Conservation (phyloP, 192 early-diverging fungal species). For the Lobosporangium transversale region DNA sequence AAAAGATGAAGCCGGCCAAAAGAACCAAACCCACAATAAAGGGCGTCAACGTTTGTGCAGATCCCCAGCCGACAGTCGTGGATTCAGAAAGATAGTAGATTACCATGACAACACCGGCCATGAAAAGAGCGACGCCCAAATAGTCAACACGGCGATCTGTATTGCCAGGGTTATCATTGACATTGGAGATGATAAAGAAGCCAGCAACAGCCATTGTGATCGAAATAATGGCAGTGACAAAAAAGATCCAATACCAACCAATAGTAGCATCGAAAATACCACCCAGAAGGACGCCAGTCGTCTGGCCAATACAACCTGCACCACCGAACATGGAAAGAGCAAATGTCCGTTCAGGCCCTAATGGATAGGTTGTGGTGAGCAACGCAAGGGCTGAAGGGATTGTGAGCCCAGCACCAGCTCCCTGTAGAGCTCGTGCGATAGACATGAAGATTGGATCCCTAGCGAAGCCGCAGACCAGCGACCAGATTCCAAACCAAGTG, state of each 20-base stretch:
- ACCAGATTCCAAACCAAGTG: constrained; percentile 39
- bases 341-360: constrained; percentile 39
- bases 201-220: constrained; percentile 24
- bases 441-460: constrained; percentile 52
- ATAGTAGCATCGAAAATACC: constrained; percentile 52
- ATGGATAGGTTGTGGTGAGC: constrained; percentile 40
- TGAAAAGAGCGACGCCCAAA: constrained; percentile 24
- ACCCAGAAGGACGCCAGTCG: constrained; percentile 41
- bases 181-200: constrained; percentile 39
- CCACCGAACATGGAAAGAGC: constrained; percentile 42
- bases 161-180: constrained; percentile 6
- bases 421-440: constrained; percentile 44
- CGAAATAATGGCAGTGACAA: constrained; percentile 46
- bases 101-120: constrained; percentile 40
- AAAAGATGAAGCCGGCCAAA: constrained; percentile 46
- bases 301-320: constrained; percentile 41
- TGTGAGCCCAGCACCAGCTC: constrained; percentile 50
- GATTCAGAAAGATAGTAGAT: constrained; percentile 52
- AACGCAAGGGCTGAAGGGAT: constrained; percentile 46
- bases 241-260: constrained; percentile 57
- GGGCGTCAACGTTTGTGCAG: constrained; percentile 33
- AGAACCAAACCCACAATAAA: constrained; percentile 49
- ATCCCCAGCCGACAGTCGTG: constrained; percentile 33
- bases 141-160: constrained; percentile 36
- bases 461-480: constrained; percentile 48